A percentile compares a stretch with the other conserved stretches of the same genome.
Conservation (phyloP, 1,139 yeast species). For the Hemisphaericaspora xylofermentans region DNA sequence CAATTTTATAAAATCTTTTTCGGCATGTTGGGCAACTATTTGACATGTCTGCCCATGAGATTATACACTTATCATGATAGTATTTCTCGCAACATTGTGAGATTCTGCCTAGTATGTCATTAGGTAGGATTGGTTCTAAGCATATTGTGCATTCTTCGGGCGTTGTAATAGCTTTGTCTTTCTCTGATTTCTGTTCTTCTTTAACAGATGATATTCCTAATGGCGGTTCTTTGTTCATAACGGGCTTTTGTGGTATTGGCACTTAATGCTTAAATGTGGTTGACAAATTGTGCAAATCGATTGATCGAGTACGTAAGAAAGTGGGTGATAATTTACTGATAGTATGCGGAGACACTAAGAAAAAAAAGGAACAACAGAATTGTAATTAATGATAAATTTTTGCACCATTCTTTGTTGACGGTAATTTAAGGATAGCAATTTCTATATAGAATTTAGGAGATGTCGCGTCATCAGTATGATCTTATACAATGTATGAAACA, state of each 20-base stretch:
- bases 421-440: too few relatives aligned
- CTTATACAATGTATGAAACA: slow-evolving; percentile 82
- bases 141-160: slow-evolving; percentile 51
- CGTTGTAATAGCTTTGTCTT: neutral
- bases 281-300: too few relatives aligned
- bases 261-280: too few relatives aligned
- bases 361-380: too few relatives aligned
- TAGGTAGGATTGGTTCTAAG: slow-evolving; percentile 33
- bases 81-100: slow-evolving; percentile 34
- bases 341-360: too few relatives aligned
- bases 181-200: neutral
- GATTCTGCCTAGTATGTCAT: slow-evolving; percentile 33
- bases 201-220: neutral
- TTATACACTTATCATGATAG: slow-evolving; percentile 48
- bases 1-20: slow-evolving; percentile 29
- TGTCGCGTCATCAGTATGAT: slow-evolving; percentile 93
- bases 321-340: too few relatives aligned
- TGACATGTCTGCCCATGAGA: slow-evolving; percentile 48
- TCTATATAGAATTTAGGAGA: slow-evolving; percentile 19
- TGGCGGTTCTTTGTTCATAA: neutral
- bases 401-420: too few relatives aligned
- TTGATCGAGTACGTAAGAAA: too few relatives aligned
- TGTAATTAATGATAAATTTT: too few relatives aligned
- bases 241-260: neutral
- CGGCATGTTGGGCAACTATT: slow-evolving; percentile 58